Percentiles rank a stretch among this genome's conserved stretches.
Conservation (phyloP, 1,284 basidiomycete species). For the Rhodofomes roseus region DNA sequence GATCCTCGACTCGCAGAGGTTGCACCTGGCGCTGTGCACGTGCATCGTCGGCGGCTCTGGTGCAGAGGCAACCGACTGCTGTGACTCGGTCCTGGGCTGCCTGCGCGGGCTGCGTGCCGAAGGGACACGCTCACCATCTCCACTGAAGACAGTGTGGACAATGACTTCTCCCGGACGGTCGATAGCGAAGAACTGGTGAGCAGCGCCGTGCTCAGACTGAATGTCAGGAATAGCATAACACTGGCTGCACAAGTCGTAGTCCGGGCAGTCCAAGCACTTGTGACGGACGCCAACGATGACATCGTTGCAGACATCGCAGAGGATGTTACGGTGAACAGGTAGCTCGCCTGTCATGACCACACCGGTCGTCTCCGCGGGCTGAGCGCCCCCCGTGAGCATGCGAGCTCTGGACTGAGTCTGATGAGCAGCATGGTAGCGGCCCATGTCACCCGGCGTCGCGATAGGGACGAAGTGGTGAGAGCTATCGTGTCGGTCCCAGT, state of each 20-base stretch:
- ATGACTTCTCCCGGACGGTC: conserved; percentile 58
- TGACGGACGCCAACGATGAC: conserved; percentile 60
- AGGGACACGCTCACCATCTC: conserved; percentile 29
- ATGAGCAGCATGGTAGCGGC: conserved; percentile 22
- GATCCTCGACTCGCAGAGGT: conserved; percentile 73
- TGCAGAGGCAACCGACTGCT: neutral
- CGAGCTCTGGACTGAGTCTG: conserved; percentile 24
- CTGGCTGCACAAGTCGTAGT: conserved; percentile 68
- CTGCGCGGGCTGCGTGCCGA: neutral
- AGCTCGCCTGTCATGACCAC: neutral
- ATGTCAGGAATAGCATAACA: conserved; percentile 48
- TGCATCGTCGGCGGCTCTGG: conserved; percentile 39
- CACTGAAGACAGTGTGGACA: conserved; percentile 55
- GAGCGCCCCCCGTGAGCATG: neutral
- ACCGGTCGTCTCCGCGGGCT: neutral
- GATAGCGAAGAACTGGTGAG: conserved; percentile 68
- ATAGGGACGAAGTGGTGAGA: conserved; percentile 12
- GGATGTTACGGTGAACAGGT: conserved; percentile 38
- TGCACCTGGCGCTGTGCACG: conserved; percentile 62
- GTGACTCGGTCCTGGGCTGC: neutral
- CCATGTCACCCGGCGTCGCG: conserved; percentile 5
- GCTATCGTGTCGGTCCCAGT: conserved; percentile 8
- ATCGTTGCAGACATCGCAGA: conserved; percentile 58
- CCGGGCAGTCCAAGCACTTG: conserved; percentile 74
- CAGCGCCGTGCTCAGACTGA: conserved; percentile 13